Evolutionary conservation across 139 green algal species (phyloP), one percentile per base, ranked within the genome.

Genomic region (Micromonas pusilla): DNA sequence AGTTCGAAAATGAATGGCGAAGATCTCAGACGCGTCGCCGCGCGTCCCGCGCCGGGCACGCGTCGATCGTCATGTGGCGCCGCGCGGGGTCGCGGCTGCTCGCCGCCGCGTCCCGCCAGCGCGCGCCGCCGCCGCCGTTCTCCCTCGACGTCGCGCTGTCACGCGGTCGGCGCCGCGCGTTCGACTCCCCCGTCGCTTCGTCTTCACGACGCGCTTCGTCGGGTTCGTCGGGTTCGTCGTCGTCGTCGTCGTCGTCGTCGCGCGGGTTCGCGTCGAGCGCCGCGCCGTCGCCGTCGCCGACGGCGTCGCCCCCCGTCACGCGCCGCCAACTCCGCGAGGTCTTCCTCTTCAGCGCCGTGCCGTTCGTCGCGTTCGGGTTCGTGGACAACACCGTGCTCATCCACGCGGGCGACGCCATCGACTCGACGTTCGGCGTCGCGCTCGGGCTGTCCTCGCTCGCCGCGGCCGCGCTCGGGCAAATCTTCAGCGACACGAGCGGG

Each of bases 351-450:
- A 66, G 37, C 71, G 71, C 37, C 16, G 32, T 91, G 19, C 88
- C 88, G 2, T 91, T 91, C 72, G 72, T 91, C 1, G 87, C 74
- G 19, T 91, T 88, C 70, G 87, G 85, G 0, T 81, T 88, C 57
- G 28, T 86, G 0, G 87, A 91, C 77, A 91, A 89, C 62, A 66
- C 67, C 26, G 82, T 86, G 70, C 85, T 91, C 88, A 84, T 94
- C 38, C 66, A 85, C 30, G 88, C 88, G 26, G 90, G 90, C 21
- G 88, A 92, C 54, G 78, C 87, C 68, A 92, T 94, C 36, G 90
- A 94, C 54, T 5, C 64, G 0, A 62, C 80, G 45, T 70, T 88
- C 64, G 81, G 81, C 5, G 66, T 79, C 13, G 66, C 60, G 33
- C 66, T 88, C 26, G 84, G 84, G 3, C 38, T 88, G 33, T 81